A percentile compares a stretch with the other conserved stretches of the same genome.
Conservation (phyloP, 345 rosid species). For the Combretum micranthum region DNA sequence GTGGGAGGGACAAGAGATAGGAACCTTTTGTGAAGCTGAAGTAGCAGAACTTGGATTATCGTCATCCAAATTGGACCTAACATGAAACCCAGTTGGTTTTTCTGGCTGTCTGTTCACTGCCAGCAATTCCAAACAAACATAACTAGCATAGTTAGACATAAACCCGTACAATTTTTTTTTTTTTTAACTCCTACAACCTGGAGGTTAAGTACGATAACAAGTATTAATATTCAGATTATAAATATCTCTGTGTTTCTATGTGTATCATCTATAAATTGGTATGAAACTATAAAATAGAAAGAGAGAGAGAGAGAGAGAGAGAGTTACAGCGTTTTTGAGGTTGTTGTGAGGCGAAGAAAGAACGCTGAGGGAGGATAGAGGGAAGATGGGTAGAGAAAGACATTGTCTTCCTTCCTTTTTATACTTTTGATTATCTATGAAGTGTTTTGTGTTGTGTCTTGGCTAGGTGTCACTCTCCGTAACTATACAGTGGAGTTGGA, state of each 20-base stretch:
- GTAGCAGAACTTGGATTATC: conserved; percentile 13
- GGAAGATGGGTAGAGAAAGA: conserved; percentile 26
- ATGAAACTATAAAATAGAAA: neutral
- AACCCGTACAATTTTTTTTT: no score
- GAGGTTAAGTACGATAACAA: no score
- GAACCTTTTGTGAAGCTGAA: conserved; percentile 7
- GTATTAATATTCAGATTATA: no score
- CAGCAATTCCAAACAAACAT: neutral
- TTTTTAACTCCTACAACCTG: no score
- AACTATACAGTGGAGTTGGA: no score
- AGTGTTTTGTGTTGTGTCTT: no score
- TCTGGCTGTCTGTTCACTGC: conserved; percentile 18
- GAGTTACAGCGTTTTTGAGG: conserved; percentile 22
- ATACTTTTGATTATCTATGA: no score
- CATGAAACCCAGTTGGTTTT: conserved; percentile 16
- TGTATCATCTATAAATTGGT: no score
- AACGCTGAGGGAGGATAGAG: conserved; percentile 22
- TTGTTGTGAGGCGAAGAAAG: conserved; percentile 12
- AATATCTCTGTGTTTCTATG: no score
- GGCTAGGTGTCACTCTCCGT: no score
- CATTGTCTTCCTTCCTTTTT: conserved; percentile 17
- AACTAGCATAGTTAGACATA: neutral
- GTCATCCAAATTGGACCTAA: conserved; percentile 28
- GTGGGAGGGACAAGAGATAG: neutral
- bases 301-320: conserved; percentile 3